phyloP scores from a whole-genome alignment of 1,284 basidiomycete genomes.

The Cryptococcus amylolentus region DNA sequence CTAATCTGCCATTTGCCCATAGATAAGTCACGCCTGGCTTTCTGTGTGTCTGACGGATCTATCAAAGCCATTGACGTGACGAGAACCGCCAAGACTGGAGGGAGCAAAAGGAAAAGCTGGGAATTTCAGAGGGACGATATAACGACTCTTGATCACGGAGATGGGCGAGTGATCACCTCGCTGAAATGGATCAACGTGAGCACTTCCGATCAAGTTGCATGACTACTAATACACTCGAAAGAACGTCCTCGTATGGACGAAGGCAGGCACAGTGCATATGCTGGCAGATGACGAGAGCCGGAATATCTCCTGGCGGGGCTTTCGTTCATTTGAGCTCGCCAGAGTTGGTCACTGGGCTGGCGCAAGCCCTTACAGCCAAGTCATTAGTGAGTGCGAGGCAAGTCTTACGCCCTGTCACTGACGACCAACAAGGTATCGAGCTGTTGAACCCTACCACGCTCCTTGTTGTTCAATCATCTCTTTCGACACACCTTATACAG shows the following conservation, averaged over 20 bases:
- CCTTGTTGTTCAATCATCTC: conserved; percentile 29
- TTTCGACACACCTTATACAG: conserved; percentile 35
- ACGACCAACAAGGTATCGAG: conserved; percentile 24
- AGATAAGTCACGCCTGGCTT: conserved; percentile 25
- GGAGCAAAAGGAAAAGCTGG: too few species aligned
- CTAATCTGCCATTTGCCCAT: background rate
- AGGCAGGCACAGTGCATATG: conserved; percentile 34
- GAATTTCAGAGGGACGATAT: too few species aligned
- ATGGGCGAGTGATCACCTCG: conserved; percentile 14
- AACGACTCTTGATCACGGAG: background rate
- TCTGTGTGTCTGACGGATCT: conserved; percentile 29
- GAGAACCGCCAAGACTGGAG: too few species aligned
- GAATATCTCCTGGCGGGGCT: conserved; percentile 15
- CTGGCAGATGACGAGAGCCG: conserved; percentile 6
- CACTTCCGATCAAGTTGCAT: background rate
- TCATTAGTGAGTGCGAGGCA: conserved; percentile 27
- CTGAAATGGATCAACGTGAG: conserved; percentile 36
- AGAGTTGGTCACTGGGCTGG: conserved; percentile 44
- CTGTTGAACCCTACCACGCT: conserved; percentile 16
- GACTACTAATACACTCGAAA: conserved; percentile 11
- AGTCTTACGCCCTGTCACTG: background rate
- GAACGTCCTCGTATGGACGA: conserved; percentile 37
- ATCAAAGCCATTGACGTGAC: conserved; percentile 5
- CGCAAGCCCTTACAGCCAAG: conserved; percentile 29
- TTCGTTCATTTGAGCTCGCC: conserved; percentile 17